phyloP scores from a whole-genome alignment of 345 rosid genomes.

The Balakata baccata region DNA sequence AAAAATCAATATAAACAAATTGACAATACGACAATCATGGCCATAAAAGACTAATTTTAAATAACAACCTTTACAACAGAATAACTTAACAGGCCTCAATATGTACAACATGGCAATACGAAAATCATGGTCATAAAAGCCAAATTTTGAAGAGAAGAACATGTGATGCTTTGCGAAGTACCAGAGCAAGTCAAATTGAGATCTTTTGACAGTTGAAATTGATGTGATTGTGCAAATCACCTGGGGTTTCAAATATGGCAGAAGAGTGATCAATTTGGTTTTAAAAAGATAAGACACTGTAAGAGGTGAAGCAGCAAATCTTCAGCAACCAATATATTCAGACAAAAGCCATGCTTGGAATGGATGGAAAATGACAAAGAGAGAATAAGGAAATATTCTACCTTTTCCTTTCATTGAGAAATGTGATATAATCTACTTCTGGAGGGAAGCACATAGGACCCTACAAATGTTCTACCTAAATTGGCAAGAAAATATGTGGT shows the following conservation, averaged over 20 bases:
- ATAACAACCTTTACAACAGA: neutral
- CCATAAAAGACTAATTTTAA: neutral
- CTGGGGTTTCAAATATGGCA: neutral
- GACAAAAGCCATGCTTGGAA: neutral
- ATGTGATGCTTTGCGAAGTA: neutral
- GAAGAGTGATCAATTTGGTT: neutral
- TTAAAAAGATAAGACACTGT: neutral
- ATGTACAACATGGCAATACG: neutral
- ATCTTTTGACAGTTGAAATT: neutral
- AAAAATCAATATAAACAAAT: neutral
- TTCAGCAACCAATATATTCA: neutral
- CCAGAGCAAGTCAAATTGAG: neutral
- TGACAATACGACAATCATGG: neutral
- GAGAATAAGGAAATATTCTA: neutral
- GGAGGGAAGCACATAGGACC: neutral
- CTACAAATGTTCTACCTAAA: neutral
- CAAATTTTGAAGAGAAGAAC: too few species aligned
- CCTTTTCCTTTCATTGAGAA: neutral
- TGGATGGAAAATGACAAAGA: neutral
- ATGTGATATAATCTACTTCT: too few species aligned
- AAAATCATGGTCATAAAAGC: neutral
- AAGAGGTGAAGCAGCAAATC: too few species aligned
- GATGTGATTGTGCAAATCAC: neutral
- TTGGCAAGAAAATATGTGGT: neutral
- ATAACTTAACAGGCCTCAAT: neutral